These are phyloP conservation scores for Ambispora gerdemannii DNA, from an alignment of 192 early-diverging fungal genomes.

Conservation along the genomic window DNA sequence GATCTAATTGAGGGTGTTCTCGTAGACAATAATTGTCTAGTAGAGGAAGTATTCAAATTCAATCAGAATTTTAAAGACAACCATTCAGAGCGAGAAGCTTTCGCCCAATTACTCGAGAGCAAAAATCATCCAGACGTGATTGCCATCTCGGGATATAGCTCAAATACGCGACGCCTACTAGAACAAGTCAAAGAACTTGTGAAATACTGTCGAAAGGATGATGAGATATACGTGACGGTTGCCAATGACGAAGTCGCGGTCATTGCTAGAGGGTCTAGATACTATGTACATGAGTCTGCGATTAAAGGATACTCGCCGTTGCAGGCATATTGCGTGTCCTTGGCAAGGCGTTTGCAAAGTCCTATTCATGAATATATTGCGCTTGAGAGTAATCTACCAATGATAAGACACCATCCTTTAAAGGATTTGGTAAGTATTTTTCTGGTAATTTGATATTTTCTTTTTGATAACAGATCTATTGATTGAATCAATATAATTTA, in stretches of 20 bases:
- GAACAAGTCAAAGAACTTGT: slow-evolving; percentile 61
- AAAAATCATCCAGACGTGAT: slow-evolving; percentile 72
- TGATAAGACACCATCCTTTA: slow-evolving; percentile 69
- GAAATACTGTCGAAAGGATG: slow-evolving; percentile 45
- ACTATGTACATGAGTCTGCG: slow-evolving; percentile 67
- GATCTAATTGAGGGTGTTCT: slow-evolving; percentile 60
- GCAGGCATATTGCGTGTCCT: slow-evolving; percentile 84
- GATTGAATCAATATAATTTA: too few relatives aligned
- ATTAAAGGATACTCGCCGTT: slow-evolving; percentile 51
- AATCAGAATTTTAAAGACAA: slow-evolving; percentile 54
- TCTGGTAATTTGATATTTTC: too few relatives aligned
- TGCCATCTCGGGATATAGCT: slow-evolving; percentile 74
- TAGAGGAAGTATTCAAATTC: slow-evolving; percentile 63
- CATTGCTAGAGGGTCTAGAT: slow-evolving; percentile 75
- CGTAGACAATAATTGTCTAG: slow-evolving; percentile 73
- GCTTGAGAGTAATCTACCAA: slow-evolving; percentile 53
- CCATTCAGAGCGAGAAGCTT: slow-evolving; percentile 38
- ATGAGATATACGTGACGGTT: slow-evolving; percentile 60
- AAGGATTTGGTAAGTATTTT: slow-evolving; percentile 59
- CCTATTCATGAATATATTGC: slow-evolving; percentile 79
- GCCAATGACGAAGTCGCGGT: slow-evolving; percentile 87
- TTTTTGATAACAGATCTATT: too few relatives aligned
- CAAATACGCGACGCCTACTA: slow-evolving; percentile 70
- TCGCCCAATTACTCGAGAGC: slow-evolving; percentile 60
- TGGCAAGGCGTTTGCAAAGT: slow-evolving; percentile 80